These are phyloP conservation scores for Spathaspora arborariae DNA, from an alignment of 805 yeast genomes.

Conservation along the genomic window DNA sequence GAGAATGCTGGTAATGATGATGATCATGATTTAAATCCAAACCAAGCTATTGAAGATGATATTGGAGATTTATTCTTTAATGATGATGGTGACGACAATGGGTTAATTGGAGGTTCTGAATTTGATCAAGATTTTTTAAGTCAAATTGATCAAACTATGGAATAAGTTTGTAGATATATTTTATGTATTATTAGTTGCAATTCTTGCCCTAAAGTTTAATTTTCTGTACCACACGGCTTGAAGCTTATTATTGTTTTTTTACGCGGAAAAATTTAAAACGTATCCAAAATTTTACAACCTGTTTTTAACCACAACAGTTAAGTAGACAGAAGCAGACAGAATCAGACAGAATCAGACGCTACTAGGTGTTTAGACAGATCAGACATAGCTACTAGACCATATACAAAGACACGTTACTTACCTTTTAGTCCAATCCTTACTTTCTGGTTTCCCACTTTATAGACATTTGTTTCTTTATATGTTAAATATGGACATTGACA, in stretches of 20 bases:
- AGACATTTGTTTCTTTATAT: neutral
- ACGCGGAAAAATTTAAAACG: too few relatives aligned
- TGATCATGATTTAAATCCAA: conserved; percentile 7
- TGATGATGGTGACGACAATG: conserved; percentile 19
- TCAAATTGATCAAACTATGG: conserved; percentile 20
- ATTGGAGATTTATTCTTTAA: conserved; percentile 32
- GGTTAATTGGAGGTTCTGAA: conserved; percentile 20
- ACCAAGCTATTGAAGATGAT: conserved; percentile 19
- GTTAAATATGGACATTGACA: neutral
- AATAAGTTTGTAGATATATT: too few relatives aligned
- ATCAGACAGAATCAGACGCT: too few relatives aligned
- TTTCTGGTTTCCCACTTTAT: too few relatives aligned
- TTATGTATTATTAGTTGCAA: neutral
- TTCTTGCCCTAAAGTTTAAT: neutral
- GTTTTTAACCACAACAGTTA: too few relatives aligned
- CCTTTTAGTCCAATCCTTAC: neutral
- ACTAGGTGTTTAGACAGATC: too few relatives aligned
- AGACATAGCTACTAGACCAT: too few relatives aligned
- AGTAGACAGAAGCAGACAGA: too few relatives aligned
- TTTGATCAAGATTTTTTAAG: conserved; percentile 34
- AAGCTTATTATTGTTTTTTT: too few relatives aligned
- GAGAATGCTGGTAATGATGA: conserved; percentile 9
- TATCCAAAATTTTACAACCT: too few relatives aligned
- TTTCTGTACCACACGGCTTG: too few relatives aligned
- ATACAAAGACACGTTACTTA: too few relatives aligned